Conservation (phyloP, 2,329 filamentous ascomycete genomes). For the Penicillium sp. region DNA sequence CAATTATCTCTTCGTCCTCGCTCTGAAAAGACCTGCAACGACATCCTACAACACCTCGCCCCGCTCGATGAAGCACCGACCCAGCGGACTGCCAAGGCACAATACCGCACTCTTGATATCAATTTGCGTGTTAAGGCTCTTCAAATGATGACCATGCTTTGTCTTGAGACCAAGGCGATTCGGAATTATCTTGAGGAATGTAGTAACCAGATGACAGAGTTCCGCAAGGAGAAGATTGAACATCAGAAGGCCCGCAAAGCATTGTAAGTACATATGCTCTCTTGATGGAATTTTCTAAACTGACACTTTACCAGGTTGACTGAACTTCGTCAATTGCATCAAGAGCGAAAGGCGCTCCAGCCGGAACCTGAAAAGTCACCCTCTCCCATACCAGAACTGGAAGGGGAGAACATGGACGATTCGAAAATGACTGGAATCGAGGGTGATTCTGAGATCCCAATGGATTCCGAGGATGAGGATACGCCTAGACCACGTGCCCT, state of each 20-base stretch:
- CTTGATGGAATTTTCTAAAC: constrained; percentile 1
- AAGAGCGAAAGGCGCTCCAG: constrained; percentile 50
- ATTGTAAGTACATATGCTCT: constrained; percentile 46
- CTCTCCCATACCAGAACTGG: constrained; percentile 44
- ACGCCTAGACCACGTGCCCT: constrained; percentile 57
- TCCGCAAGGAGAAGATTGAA: constrained; percentile 94
- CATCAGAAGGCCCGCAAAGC: constrained; percentile 75
- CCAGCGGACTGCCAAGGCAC: constrained; percentile 68
- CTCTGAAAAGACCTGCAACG: constrained; percentile 71
- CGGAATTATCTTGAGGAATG: constrained; percentile 89
- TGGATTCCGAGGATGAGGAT: constrained; percentile 71
- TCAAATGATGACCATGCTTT: constrained; percentile 83
- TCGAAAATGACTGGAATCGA: constrained; percentile 51
- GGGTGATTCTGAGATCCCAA: constrained; percentile 63
- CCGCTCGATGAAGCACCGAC: constrained; percentile 75
- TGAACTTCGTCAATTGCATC: constrained; percentile 48
- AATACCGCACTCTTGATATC: constrained; percentile 76
- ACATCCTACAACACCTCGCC: constrained; percentile 76
- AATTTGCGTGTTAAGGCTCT: constrained; percentile 79
- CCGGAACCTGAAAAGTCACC: constrained; percentile 48
- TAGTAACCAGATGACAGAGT: constrained; percentile 89
- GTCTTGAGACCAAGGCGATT: constrained; percentile 80
- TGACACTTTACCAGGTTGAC: constrained; percentile 35
- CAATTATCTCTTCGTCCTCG: constrained; percentile 77
- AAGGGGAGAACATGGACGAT: constrained; percentile 36